Evolutionary conservation across 2,329 filamentous ascomycete genomes (phyloP).

Genomic region (Aspergillus glaucus): DNA sequence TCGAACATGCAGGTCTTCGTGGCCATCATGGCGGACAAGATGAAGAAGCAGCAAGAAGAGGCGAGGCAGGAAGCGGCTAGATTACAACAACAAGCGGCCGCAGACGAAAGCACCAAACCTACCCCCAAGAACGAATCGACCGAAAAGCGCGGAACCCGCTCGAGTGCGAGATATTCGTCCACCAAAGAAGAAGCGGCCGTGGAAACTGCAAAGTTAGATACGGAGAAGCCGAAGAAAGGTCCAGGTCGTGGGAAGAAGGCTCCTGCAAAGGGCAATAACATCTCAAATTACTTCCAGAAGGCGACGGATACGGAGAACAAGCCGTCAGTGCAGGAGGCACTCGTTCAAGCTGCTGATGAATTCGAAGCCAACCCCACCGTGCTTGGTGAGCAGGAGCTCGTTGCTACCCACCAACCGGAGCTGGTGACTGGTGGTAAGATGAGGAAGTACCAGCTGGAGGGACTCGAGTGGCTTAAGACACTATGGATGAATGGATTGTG

Average conservation of each 20-base stretch:
- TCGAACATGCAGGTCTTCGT: conserved; percentile 37
- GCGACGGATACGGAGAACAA: conserved; percentile 50
- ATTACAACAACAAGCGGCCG: conserved; percentile 16
- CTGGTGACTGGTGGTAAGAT: conserved; percentile 82
- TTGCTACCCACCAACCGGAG: conserved; percentile 78
- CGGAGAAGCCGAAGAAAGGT: conserved; percentile 20
- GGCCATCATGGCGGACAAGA: conserved; percentile 45
- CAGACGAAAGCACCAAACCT: conserved; percentile 23
- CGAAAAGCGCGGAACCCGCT: conserved; percentile 28
- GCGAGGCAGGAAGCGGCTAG: conserved; percentile 33
- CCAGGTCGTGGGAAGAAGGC: conserved; percentile 19
- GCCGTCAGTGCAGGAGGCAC: conserved; percentile 50
- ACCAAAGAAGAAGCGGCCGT: conserved; percentile 14
- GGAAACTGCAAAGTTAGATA: conserved; percentile 9
- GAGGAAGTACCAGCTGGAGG: conserved; percentile 90
- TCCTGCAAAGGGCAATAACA: conserved; percentile 35
- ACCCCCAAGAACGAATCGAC: conserved; percentile 6
- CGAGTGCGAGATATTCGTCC: conserved; percentile 16
- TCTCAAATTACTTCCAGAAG: conserved; percentile 57
- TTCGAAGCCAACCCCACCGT: conserved; percentile 54
- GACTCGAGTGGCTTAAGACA: conserved; percentile 82
- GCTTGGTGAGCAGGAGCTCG: conserved; percentile 60
- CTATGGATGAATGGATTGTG: conserved; percentile 85
- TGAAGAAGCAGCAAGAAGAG: conserved; percentile 44
- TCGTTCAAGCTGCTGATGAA: conserved; percentile 54